Conservation (phyloP, 306 rosid species). For the Sechiopsis laciniata region DNA sequence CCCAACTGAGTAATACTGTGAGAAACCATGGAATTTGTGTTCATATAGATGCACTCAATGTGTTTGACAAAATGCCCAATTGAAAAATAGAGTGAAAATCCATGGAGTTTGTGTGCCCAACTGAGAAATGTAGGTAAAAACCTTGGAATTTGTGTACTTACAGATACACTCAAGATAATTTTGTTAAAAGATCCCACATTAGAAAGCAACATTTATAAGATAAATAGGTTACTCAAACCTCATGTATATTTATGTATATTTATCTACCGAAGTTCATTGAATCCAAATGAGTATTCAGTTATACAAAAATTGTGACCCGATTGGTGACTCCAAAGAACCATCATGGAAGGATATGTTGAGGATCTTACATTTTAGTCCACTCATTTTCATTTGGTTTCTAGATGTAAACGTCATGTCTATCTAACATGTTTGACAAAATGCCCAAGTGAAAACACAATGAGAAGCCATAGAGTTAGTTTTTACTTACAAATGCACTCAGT, state of each 20-base stretch:
- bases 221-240: too few relatives aligned
- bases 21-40: not conserved
- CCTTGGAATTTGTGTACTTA: conserved; percentile 15
- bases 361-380: too few relatives aligned
- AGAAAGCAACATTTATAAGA: too few relatives aligned
- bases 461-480: not conserved
- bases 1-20: not conserved
- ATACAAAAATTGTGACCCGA: too few relatives aligned
- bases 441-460: not conserved
- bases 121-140: not conserved
- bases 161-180: conserved; percentile 36
- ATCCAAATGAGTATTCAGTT: too few relatives aligned
- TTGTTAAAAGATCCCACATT: too few relatives aligned
- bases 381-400: too few relatives aligned
- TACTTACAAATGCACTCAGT: conserved; percentile 49
- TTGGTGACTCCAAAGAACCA: too few relatives aligned
- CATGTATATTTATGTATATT: too few relatives aligned
- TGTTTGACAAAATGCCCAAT: not conserved
- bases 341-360: too few relatives aligned
- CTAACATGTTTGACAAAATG: not conserved
- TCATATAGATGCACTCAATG: not conserved
- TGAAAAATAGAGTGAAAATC: not conserved
- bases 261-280: too few relatives aligned
- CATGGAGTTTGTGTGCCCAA: not conserved
- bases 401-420: too few relatives aligned